Base-by-base conservation (phyloP, 345 rosid species). In the Heritiera littoralis region DNA sequence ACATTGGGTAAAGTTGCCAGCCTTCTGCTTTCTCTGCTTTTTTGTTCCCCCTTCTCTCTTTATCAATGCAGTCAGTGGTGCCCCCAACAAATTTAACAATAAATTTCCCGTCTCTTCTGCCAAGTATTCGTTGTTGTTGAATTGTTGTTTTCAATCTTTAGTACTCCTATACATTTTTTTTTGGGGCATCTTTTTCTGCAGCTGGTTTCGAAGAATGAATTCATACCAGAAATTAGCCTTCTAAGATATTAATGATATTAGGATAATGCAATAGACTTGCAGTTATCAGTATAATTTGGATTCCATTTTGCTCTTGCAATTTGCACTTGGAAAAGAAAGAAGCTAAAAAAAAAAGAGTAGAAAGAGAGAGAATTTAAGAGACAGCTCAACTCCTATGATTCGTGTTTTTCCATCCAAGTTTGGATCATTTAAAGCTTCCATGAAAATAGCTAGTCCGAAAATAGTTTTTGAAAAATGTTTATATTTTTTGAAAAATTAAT, bases 1-100 rank as follows among this genome's bases (percentile, higher is more conserved):
- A 17, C 45, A 66, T 40, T 46, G 49, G 20, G 20, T 66, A 66
- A 40, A 15, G 11, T 66, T 15, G n/a, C 71, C 56, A 20, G 41
- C 43, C 28, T 54, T 54, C 45, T 54, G 76, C 15, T 72, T 72
- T 30, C 1, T 72, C 45, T 54, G 76, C 15, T 72, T 72, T 30
- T 3, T 72, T 72, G 76, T 54, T 72, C 28, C 46, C 64, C 9
- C 9, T 61, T 28, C 38, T 61, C 66, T 55, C 60, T 55, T 55
- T 55, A 55, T 55, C 60, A 55, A 20, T 55, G 49, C 8, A 8
- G 38, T 35, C 8, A 8, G 38, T 35, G 49, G 49, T 40, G 3
- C 7, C 20, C 17, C 17, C 38, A 35, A 3, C 38, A 35, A 35
- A 4, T 54, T 54, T 7, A 55, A 18, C 60, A 17, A 55, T 55